These are phyloP conservation scores for Sporothrix dimorphospora DNA, from an alignment of 2,329 filamentous ascomycete genomes.

Conservation along the genomic window DNA sequence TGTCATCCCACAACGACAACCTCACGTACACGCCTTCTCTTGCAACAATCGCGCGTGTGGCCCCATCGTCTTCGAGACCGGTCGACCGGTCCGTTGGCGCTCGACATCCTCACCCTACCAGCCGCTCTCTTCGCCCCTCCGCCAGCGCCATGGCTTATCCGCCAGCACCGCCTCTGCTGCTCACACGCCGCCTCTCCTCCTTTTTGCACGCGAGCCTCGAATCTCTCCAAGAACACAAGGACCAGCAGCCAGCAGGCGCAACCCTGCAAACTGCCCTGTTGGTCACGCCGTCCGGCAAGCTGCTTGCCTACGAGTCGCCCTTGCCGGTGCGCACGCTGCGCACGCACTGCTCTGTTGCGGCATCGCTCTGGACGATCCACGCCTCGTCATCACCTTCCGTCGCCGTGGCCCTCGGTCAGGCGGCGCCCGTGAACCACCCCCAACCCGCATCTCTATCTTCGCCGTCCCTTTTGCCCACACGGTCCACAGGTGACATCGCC, in stretches of 20 bases:
- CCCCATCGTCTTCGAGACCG: not conserved
- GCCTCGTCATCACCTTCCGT: slow-evolving; percentile 47
- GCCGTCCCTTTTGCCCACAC: not conserved
- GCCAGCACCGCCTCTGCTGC: slow-evolving; percentile 60
- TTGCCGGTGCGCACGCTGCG: slow-evolving; percentile 61
- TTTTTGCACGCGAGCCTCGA: slow-evolving; percentile 62
- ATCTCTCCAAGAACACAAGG: slow-evolving; percentile 28
- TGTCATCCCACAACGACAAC: not conserved
- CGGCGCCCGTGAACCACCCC: slow-evolving; percentile 24
- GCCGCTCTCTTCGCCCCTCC: not conserved
- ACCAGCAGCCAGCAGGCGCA: slow-evolving; percentile 41
- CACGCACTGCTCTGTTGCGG: slow-evolving; percentile 66
- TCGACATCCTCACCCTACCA: not conserved
- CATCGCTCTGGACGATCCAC: slow-evolving; percentile 64
- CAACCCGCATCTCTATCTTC: not conserved
- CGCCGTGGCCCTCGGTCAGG: slow-evolving; percentile 36
- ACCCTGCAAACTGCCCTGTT: slow-evolving; percentile 61
- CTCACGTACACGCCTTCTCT: not conserved
- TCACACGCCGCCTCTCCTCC: slow-evolving; percentile 66
- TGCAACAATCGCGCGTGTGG: not conserved
- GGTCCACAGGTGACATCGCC: not conserved
- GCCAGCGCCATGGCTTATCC: slow-evolving; percentile 41
- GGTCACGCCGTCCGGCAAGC: slow-evolving; percentile 62
- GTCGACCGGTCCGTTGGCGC: not conserved
- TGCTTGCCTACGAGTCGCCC: slow-evolving; percentile 63